Base-by-base conservation (phyloP, 805 yeast genomes). In the Monosporozyma siamensis region DNA sequence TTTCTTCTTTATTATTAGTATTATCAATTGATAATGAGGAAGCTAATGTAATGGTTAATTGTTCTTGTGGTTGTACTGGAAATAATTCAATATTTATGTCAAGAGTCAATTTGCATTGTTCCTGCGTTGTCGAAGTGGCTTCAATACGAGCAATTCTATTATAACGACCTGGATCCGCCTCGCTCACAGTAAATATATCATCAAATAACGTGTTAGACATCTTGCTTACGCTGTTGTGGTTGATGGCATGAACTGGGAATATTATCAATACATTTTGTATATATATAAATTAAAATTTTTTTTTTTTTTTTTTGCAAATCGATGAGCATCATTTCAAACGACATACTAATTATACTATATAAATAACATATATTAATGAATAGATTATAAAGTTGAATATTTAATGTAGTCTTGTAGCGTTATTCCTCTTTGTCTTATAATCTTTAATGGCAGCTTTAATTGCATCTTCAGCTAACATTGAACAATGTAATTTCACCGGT, bases 401-500 rank as follows among this genome's bases (percentile, higher is more conserved):
- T 24, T 26, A 44, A 40, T 44, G 50, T 29, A 48, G 34, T 27
- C 44, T 47, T 11, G 55, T 56, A 12, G 59, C 46, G 9, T 48
- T 31, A 31, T 47, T 52, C 66, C 95, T 78, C 80, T 92, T 92
- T 40, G 87, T 66, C 66, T 77, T 80, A 74, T 90, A 92, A 66
- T 92, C 97, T 69, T 86, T 88, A 54, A 92, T 88, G 11, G 98
- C 98, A 41, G 89, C 80, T 73, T 92, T 90, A 65, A 92, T 92
- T 40, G 98, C 98, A 59, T 92, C 98, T 66, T 92, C 98, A 14
- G 98, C 98, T 57, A 92, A 74, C 98, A 92, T 92, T 14, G 96
- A 87, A 65, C 98, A 92, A 64, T 92, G 98, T 55, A 92, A 74
- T 65, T 92, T 92, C 43, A 92, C 97, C 1, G 98, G 98, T 17